These are phyloP conservation scores for Pezicula carpinea DNA, from an alignment of 2,329 filamentous ascomycete genomes.

Conservation along the genomic window DNA sequence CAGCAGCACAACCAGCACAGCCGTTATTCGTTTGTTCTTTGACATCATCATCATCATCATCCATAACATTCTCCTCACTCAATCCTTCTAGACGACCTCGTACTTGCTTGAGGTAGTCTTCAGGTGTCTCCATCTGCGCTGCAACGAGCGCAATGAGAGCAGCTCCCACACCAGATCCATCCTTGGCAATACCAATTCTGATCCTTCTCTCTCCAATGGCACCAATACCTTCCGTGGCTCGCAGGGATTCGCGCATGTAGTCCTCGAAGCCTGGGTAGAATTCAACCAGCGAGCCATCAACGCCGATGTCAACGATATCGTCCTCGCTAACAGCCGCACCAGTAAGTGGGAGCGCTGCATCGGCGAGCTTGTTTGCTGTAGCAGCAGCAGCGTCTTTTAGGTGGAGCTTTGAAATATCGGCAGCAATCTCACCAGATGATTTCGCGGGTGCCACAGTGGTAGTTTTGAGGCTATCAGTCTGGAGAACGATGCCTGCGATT, in stretches of 20 bases:
- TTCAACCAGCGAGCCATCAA: conserved; percentile 91
- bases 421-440: conserved; percentile 18
- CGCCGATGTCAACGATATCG: conserved; percentile 80
- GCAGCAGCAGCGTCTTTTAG: conserved; percentile 18
- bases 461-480: conserved; percentile 63
- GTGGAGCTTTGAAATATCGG: conserved; percentile 23
- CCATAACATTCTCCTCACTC: background rate
- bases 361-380: conserved; percentile 22
- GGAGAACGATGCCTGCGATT: conserved; percentile 77
- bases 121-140: conserved; percentile 49
- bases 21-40: background rate
- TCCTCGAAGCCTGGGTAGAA: conserved; percentile 92
- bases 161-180: conserved; percentile 92
- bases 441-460: conserved; percentile 12
- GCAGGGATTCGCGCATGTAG: conserved; percentile 78
- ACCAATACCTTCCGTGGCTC: conserved; percentile 73
- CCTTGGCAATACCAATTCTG: conserved; percentile 92
- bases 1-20: background rate
- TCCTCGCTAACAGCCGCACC: conserved; percentile 36
- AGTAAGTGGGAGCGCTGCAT: conserved; percentile 10
- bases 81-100: background rate
- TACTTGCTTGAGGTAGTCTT: background rate
- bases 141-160: conserved; percentile 92
- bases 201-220: conserved; percentile 76
- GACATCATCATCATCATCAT: background rate